Percentiles rank a stretch among this genome's conserved stretches.
These are phyloP conservation scores for Eimeria falciformis DNA, from an alignment of 169 alveolate genomes.

Conservation along the genomic window DNA sequence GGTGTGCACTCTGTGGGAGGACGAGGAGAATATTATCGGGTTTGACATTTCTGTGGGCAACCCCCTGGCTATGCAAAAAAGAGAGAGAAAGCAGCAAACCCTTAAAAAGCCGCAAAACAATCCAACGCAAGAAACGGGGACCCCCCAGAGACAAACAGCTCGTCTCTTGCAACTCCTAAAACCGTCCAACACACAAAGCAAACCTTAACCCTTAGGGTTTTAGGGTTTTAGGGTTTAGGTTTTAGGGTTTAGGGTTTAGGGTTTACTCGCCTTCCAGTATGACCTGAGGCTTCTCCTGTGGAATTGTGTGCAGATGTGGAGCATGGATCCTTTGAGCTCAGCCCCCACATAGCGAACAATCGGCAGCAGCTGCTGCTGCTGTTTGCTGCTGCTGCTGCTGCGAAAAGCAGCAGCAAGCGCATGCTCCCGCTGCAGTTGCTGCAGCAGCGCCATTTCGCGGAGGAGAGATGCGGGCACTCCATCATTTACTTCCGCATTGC, in stretches of 20 bases:
- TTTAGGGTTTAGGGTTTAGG: conserved; percentile 42
- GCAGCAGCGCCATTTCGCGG: conserved; percentile 84
- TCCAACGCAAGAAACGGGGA: background rate
- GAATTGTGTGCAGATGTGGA: conserved; percentile 47
- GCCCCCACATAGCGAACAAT: conserved; percentile 31
- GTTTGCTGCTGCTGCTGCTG: conserved; percentile 33
- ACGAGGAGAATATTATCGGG: conserved; percentile 77
- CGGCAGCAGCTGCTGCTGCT: conserved; percentile 1
- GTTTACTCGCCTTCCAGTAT: conserved; percentile 53
- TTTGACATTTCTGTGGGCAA: conserved; percentile 67
- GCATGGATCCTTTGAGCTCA: conserved; percentile 13
- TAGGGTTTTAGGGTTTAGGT: conserved; percentile 26
- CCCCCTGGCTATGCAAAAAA: conserved; percentile 43
- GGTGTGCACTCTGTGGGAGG: conserved; percentile 73
- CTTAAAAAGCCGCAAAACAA: background rate
- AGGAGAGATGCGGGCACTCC: conserved; percentile 88
- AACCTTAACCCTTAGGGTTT: background rate
- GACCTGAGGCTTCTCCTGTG: conserved; percentile 22
- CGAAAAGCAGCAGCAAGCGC: background rate
- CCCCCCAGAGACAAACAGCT: background rate
- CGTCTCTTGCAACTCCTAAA: background rate
- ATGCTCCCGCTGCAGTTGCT: conserved; percentile 76
- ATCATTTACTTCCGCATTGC: conserved; percentile 89
- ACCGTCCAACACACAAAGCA: too few relatives aligned
- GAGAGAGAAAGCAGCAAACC: conserved; percentile 45